A percentile compares a stretch with the other conserved stretches of the same genome.
Conservation (phyloP, 495 filamentous ascomycete species). For the Bacidia gigantensis region DNA sequence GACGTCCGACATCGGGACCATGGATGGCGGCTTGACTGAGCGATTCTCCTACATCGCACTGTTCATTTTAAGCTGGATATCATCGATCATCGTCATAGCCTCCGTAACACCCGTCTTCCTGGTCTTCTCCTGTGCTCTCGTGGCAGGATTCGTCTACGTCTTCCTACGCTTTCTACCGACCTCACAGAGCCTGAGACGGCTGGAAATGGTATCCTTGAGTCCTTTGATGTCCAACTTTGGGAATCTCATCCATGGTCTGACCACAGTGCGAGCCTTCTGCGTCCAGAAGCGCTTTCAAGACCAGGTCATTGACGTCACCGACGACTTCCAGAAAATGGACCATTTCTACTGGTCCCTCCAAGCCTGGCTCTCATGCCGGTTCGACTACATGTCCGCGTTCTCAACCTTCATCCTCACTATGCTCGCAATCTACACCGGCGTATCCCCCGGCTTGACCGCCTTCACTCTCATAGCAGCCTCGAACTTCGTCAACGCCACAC, state of each 20-base stretch:
- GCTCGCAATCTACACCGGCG: conserved; percentile 52
- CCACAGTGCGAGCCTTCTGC: conserved; percentile 63
- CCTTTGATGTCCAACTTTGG: conserved; percentile 80
- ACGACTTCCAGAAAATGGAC: conserved; percentile 81
- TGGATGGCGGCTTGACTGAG: conserved; percentile 63
- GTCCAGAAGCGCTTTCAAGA: conserved; percentile 63
- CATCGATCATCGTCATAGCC: conserved; percentile 59
- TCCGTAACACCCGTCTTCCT: conserved; percentile 62
- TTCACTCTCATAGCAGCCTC: conserved; percentile 55
- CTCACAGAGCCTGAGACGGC: conserved; percentile 64
- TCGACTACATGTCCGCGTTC: conserved; percentile 52
- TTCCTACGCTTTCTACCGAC: conserved; percentile 66
- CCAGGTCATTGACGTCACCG: conserved; percentile 58
- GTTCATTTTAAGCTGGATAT: conserved; percentile 51
- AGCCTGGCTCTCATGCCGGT: conserved; percentile 67
- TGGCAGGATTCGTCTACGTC: conserved; percentile 46
- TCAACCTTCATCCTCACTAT: conserved; percentile 59
- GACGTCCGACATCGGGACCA: conserved; percentile 69
- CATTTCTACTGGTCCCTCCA: conserved; percentile 86
- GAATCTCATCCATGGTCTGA: conserved; percentile 61
- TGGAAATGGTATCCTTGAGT: conserved; percentile 73
- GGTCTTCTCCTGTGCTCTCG: conserved; percentile 51
- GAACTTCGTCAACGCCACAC: conserved; percentile 53
- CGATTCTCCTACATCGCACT: conserved; percentile 55
- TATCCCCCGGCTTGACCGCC: conserved; percentile 60